Evolutionary conservation across 106 monocot genomes (phyloP).

Genomic region (Xerophyta viscosa): DNA sequence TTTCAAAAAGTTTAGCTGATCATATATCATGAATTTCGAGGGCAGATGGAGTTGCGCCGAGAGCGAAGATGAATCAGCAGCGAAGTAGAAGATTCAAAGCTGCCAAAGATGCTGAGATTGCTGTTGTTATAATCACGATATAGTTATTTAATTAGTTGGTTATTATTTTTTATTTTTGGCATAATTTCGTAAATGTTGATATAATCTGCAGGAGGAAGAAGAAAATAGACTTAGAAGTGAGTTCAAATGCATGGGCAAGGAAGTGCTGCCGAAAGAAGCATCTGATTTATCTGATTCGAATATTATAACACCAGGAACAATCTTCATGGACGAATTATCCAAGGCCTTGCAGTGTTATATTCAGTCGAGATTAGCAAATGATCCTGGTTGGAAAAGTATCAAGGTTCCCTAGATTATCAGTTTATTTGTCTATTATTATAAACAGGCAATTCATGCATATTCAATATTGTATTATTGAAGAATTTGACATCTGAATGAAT

Average conservation of each 20-base stretch:
- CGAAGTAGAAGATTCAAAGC: slow-evolving; percentile 74
- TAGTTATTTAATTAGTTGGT: too few species aligned
- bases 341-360: slow-evolving; percentile 84
- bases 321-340: slow-evolving; percentile 76
- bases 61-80: slow-evolving; percentile 97
- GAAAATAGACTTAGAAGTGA: slow-evolving; percentile 68
- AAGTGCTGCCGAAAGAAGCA: slow-evolving; percentile 28
- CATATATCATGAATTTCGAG: too few species aligned
- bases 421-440: too few species aligned
- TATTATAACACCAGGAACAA: slow-evolving; percentile 93
- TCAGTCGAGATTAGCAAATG: slow-evolving; percentile 48
- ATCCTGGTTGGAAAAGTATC: slow-evolving; percentile 59
- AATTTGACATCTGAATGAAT: too few species aligned
- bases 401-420: slow-evolving; percentile 82
- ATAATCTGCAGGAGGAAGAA: slow-evolving; percentile 56
- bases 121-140: too few species aligned
- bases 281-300: slow-evolving; percentile 73
- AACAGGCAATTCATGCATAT: too few species aligned
- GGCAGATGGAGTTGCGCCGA: slow-evolving; percentile 88
- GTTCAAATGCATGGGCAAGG: slow-evolving; percentile 50
- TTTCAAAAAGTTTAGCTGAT: too few species aligned
- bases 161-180: too few species aligned
- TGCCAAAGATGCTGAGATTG: slow-evolving; percentile 85
- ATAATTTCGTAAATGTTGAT: too few species aligned
- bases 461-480: too few species aligned